Conservation (phyloP, 768 basidiomycete species). For the Tulasnella sp. region DNA sequence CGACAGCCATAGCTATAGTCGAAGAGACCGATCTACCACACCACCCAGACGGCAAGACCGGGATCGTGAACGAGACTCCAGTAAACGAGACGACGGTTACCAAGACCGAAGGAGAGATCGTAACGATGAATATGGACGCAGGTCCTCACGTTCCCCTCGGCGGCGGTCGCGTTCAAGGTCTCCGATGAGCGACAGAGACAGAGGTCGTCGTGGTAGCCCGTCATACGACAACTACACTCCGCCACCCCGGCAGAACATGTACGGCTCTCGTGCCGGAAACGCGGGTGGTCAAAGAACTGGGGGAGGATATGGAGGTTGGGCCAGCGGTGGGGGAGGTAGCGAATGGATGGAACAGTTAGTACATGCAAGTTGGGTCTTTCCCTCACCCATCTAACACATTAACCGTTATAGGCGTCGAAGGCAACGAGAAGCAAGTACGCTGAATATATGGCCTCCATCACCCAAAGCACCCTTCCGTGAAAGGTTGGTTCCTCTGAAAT, state of each 20-base stretch:
- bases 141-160: neutral
- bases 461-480: slow-evolving; percentile 53
- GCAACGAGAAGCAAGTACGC: slow-evolving; percentile 45
- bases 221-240: slow-evolving; percentile 47
- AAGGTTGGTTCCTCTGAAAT: slow-evolving; percentile 33
- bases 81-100: too few relatives aligned
- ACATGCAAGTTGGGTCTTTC: neutral
- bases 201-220: slow-evolving; percentile 32
- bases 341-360: slow-evolving; percentile 63
- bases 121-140: neutral
- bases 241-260: slow-evolving; percentile 45
- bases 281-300: slow-evolving; percentile 24
- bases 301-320: slow-evolving; percentile 27
- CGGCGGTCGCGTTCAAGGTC: slow-evolving; percentile 4
- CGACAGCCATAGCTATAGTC: too few relatives aligned
- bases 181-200: neutral
- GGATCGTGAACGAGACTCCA: too few relatives aligned
- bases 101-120: neutral
- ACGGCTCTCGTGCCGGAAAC: slow-evolving; percentile 31
- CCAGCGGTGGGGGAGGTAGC: slow-evolving; percentile 20
- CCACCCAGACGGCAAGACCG: too few relatives aligned
- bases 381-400: slow-evolving; percentile 1
- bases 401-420: slow-evolving; percentile 45
- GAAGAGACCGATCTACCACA: too few relatives aligned
- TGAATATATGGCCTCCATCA: slow-evolving; percentile 72